Evolutionary conservation across 805 yeast species (phyloP).

Genomic region (Huiozyma naganishii): DNA sequence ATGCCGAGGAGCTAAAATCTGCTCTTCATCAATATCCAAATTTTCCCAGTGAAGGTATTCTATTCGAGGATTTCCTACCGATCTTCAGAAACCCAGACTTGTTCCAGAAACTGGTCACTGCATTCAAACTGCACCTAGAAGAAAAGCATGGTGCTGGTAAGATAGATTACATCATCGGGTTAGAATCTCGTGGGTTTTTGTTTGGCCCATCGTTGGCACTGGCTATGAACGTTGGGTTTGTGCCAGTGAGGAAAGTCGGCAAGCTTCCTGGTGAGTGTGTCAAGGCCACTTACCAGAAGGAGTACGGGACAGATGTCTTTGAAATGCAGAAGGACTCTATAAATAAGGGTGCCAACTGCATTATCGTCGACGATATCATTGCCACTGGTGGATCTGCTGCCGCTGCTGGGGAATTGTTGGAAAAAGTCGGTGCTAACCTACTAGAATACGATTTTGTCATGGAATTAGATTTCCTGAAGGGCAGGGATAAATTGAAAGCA

Average conservation of each 20-base stretch:
- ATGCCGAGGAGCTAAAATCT: constrained; percentile 38
- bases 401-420: constrained; percentile 83
- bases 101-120: constrained; percentile 71
- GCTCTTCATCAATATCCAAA: constrained; percentile 75
- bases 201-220: constrained; percentile 95
- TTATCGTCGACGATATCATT: constrained; percentile 89
- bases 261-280: constrained; percentile 82
- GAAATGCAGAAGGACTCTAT: constrained; percentile 81
- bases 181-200: constrained; percentile 93
- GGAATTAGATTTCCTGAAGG: constrained; percentile 92
- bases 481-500: constrained; percentile 76
- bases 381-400: constrained; percentile 97
- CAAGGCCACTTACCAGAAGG: constrained; percentile 71
- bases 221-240: constrained; percentile 79
- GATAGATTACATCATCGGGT: constrained; percentile 84
- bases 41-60: constrained; percentile 86
- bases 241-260: constrained; percentile 92
- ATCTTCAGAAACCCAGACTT: constrained; percentile 73
- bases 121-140: constrained; percentile 66
- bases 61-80: constrained; percentile 94
- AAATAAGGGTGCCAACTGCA: constrained; percentile 67
- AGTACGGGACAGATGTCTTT: constrained; percentile 83
- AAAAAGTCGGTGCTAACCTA: constrained; percentile 55
- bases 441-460: constrained; percentile 78
- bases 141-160: constrained; percentile 38